Base-by-base conservation (phyloP, 768 basidiomycete species). In the Suillus brevipes region DNA sequence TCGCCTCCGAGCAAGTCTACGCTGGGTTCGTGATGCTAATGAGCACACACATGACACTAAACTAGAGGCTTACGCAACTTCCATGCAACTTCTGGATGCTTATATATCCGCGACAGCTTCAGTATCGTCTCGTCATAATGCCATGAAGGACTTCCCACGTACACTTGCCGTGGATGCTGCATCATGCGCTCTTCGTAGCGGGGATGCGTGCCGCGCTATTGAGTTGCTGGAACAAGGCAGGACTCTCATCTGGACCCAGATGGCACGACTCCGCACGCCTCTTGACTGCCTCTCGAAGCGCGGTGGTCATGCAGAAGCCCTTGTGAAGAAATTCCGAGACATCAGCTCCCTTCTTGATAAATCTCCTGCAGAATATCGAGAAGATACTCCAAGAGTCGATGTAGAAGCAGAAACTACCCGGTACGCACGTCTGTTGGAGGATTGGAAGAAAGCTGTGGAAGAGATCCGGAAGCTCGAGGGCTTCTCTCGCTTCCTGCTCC, bases 391-490 rank as follows among this genome's bases (percentile, higher is more conserved):
- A 47, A 62, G 7, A 63, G 3, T 34, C 4, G 3, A 28, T 13
- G 10, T 43, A 16, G 55, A 57, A 38, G 60, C 50, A 6, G 36
- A 62, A 34, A 34, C 4, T 34, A 8, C 2, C 20, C 52, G 23
- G 2, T 62, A 62, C 12, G n/a, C 37, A 12, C 23, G 49, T 36
- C 34, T 62, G 5, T n/a, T 37, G 4, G 25, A 56, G 20, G 47
- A 70, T 16, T 70, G 70, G 68, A 68, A 68, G 7, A 47, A 45
- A 18, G 31, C 56, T 28, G 61, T 71, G 25, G 38, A 10, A 14
- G 40, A 68, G 13, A 69, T 70, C 36, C 61, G 72, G n/a, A 40
- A 60, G 6, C 14, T 68, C 6, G 61, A 59, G 28, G 70, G 69
- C 4, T 70, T 71, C 64, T 53, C 52, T 4, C 40, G 64, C 14